phyloP scores from a whole-genome alignment of 2,329 filamentous ascomycete species.

The Trichoderma koningii region DNA sequence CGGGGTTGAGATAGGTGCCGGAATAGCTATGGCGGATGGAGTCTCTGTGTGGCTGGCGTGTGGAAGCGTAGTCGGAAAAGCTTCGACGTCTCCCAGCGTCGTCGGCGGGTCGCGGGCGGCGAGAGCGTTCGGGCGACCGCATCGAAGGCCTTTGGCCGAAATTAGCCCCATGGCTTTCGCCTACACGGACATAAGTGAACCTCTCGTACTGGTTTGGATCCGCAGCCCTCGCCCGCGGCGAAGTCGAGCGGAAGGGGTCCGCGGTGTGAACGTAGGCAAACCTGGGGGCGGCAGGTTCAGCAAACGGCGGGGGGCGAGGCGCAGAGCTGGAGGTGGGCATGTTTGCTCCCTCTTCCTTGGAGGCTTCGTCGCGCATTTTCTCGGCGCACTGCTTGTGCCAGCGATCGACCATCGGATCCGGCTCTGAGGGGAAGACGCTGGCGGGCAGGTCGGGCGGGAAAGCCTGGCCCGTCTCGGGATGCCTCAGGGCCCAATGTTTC shows the following conservation, averaged over 20 bases:
- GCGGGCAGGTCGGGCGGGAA: slow-evolving; percentile 64
- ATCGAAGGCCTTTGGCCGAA: slow-evolving; percentile 37
- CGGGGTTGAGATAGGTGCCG: slow-evolving; percentile 41
- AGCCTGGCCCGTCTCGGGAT: slow-evolving; percentile 70
- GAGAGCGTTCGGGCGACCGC: slow-evolving; percentile 41
- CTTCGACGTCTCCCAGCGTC: slow-evolving; percentile 50
- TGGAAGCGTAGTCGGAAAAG: slow-evolving; percentile 53
- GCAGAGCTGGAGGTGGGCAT: slow-evolving; percentile 34
- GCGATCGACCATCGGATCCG: slow-evolving; percentile 76
- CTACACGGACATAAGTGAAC: slow-evolving; percentile 46
- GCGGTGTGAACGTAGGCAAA: slow-evolving; percentile 43
- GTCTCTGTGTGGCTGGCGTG: slow-evolving; percentile 39
- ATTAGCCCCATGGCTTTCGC: slow-evolving; percentile 37
- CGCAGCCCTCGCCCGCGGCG: slow-evolving; percentile 35
- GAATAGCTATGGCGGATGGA: slow-evolving; percentile 35
- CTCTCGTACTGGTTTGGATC: slow-evolving; percentile 42
- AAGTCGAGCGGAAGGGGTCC: slow-evolving; percentile 38
- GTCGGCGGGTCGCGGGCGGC: slow-evolving; percentile 45
- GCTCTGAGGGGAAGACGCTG: slow-evolving; percentile 67
- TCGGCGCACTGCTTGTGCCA: slow-evolving; percentile 84
- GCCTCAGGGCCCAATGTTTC: slow-evolving; percentile 71
- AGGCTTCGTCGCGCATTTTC: slow-evolving; percentile 48
- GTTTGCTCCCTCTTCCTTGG: slow-evolving; percentile 53
- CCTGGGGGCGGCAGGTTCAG: slow-evolving; percentile 42
- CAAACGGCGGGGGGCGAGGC: slow-evolving; percentile 32